Evolutionary conservation across 331 rosid species (phyloP), one percentile per base, ranked within the genome.

Genomic region (Malus hybrid): DNA sequence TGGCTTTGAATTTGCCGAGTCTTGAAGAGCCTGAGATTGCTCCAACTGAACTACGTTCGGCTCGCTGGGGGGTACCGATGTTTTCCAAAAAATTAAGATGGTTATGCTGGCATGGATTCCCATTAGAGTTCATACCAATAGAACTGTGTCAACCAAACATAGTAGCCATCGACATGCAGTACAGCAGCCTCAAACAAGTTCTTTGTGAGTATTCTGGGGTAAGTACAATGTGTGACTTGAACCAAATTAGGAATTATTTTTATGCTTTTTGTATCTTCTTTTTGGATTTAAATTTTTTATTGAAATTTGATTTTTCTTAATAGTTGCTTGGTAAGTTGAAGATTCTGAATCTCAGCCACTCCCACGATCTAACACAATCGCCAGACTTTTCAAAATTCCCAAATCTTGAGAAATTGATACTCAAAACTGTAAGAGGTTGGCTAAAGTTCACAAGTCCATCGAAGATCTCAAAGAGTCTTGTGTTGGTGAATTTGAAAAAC

Each of bases 341-440:
- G 75, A 29, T 86, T 20, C 84, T 88, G 0, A 88, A 86, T 60
- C 84, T 88, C 2, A 76, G 87, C 68, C 88, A 86, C 70, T 88
- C 84, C 16, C 74, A 63, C 7, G 3, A 63, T 78, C 39, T 86
- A 30, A 80, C 28, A 2, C 42, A 9, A 12, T 84, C 82, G 0
- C 89, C 89, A 4, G 68, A 86, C 55, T 88, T 84, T 50, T 74
- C 76, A 5, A 58, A 66, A 11, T 20, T 86, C 26, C 89, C 86
- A 0, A 84, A 84, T 70, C 90, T 86, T 14, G 72, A 84, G 81
- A 72, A 75, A 46, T 53, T 86, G 9, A 22, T 44, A 15, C 86
- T 84, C 34, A 72, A 58, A n/a, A 77, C 24, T 86, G 93, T 76
- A 66, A 67, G 19, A 75, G 55, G 4, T 73, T 88, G 78, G 10